Evolutionary conservation across 2,329 filamentous ascomycete species (phyloP).

Genomic region (Colletotrichum sp.): DNA sequence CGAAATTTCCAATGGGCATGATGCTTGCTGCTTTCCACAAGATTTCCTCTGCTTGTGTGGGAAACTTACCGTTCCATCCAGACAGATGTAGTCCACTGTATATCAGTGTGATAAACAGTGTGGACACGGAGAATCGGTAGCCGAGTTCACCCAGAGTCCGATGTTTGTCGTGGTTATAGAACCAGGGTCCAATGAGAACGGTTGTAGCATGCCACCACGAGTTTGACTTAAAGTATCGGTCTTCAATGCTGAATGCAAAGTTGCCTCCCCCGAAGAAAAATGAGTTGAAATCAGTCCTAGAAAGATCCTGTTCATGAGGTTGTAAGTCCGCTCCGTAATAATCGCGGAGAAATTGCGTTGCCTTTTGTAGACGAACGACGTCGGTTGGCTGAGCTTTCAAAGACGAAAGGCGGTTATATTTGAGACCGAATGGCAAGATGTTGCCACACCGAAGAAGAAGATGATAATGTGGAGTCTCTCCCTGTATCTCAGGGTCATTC

Average conservation of each 20-base stretch:
- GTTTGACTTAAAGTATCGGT: accelerated
- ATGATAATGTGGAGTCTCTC: background rate
- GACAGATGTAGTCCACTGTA: background rate
- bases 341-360: background rate
- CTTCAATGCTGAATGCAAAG: accelerated
- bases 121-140: accelerated
- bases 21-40: background rate
- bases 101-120: background rate
- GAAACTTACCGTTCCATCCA: background rate
- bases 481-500: accelerated
- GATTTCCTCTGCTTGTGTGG: background rate
- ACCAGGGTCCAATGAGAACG: no score
- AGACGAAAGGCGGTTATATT: background rate
- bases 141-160: no score
- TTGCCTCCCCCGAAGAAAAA: accelerated
- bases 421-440: background rate
- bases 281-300: accelerated
- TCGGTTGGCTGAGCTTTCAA: background rate
- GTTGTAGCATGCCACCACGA: background rate
- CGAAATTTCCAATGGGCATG: accelerated
- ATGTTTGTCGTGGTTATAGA: no score
- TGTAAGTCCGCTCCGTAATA: accelerated
- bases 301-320: accelerated
- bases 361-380: accelerated
- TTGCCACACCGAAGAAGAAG: no score